A percentile compares a stretch with the other conserved stretches of the same genome.
Conservation (phyloP, 176 grass and related monocot genomes). For the Chloris gayana region DNA sequence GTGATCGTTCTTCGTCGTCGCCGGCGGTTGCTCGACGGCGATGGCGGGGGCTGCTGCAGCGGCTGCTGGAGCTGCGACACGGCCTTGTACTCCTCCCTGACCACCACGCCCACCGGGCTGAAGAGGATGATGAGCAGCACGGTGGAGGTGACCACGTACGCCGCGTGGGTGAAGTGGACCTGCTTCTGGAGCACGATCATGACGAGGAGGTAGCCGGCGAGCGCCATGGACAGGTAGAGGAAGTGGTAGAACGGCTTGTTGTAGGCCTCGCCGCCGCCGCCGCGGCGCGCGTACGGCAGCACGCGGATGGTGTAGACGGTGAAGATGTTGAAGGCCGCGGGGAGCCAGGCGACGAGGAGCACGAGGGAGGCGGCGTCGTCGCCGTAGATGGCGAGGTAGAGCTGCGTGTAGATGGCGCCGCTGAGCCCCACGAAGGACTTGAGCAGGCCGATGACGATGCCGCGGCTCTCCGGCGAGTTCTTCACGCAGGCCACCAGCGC, state of each 20-base stretch:
- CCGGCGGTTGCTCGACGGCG: slow-evolving; percentile 22
- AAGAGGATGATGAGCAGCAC: slow-evolving; percentile 48
- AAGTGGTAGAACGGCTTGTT: slow-evolving; percentile 42
- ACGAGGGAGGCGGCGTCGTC: slow-evolving; percentile 46
- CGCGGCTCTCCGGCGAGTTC: slow-evolving; percentile 70
- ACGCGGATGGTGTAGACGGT: slow-evolving; percentile 60
- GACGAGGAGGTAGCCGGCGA: slow-evolving; percentile 50
- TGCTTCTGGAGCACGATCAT: slow-evolving; percentile 54
- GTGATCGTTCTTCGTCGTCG: background rate
- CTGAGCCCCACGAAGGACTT: slow-evolving; percentile 72
- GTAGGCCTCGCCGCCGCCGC: background rate
- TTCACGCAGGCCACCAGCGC: slow-evolving; percentile 59
- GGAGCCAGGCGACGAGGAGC: slow-evolving; percentile 61
- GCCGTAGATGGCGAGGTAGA: slow-evolving; percentile 73
- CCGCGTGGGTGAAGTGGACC: slow-evolving; percentile 42
- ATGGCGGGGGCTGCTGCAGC: slow-evolving; percentile 29
- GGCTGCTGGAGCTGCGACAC: slow-evolving; percentile 17
- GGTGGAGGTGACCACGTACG: slow-evolving; percentile 26
- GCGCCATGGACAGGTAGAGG: slow-evolving; percentile 47
- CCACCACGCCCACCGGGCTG: slow-evolving; percentile 39
- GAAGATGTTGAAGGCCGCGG: slow-evolving; percentile 56
- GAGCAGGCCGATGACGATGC: slow-evolving; percentile 57
- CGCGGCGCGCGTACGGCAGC: slow-evolving; percentile 14
- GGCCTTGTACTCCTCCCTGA: slow-evolving; percentile 45
- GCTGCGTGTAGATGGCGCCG: slow-evolving; percentile 88